Percentiles rank a stretch among this genome's conserved stretches.
Conservation (phyloP, 1,284 basidiomycete species). For the Pyrrhoderma lamaoense region DNA sequence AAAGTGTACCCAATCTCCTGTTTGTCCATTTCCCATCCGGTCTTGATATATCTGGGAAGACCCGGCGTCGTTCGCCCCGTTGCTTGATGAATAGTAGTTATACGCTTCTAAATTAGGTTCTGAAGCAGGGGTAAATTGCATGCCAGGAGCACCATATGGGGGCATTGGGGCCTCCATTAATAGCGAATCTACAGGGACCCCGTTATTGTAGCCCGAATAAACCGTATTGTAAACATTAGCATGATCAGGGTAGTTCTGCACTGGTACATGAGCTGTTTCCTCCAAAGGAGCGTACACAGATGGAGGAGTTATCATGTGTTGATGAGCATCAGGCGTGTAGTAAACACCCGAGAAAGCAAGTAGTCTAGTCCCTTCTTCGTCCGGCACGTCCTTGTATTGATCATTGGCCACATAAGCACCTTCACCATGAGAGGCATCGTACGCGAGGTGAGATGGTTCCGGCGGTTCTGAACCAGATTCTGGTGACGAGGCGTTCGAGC, state of each 20-base stretch:
- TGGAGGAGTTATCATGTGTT: neutral
- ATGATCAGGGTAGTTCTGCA: neutral
- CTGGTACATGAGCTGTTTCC: neutral
- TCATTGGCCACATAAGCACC: neutral
- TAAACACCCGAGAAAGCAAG: conserved; percentile 14
- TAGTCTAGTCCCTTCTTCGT: neutral
- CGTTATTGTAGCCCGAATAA: neutral
- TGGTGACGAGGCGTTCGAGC: conserved; percentile 9
- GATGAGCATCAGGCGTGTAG: neutral
- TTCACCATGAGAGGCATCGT: neutral
- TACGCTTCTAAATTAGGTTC: too few species aligned
- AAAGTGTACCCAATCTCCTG: conserved; percentile 8
- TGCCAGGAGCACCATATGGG: conserved; percentile 1
- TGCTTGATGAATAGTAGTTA: too few species aligned
- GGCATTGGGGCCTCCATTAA: neutral
- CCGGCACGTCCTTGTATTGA: neutral
- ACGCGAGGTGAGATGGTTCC: neutral
- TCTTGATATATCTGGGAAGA: neutral
- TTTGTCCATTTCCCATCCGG: neutral
- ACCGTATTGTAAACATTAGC: neutral
- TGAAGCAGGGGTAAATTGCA: conserved; percentile 4
- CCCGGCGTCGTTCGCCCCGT: neutral
- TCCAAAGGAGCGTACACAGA: conserved; percentile 4
- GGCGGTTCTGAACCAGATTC: conserved; percentile 7
- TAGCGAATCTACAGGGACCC: neutral